Evolutionary conservation across 169 alveolate species (phyloP), one percentile per base, ranked within the genome.

Genomic region (Blepharisma undulans): DNA sequence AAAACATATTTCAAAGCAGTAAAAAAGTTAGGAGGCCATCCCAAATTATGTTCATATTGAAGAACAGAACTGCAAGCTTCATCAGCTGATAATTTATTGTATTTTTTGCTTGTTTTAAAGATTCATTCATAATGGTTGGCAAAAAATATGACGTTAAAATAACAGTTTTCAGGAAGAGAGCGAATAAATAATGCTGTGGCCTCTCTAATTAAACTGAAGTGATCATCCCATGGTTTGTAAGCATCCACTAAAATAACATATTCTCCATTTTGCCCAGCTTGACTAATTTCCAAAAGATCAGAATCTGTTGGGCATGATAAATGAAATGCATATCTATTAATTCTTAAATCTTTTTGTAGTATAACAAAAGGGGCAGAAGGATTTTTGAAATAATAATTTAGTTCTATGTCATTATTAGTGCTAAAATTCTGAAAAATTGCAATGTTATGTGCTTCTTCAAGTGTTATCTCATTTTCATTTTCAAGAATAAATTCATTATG

Each of bases 141-240:
- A 86, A 92, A 92, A 25, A 92, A 86, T 6, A 92, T 82, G 78
- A 92, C 76, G 60, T 92, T 92, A 72, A 92, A 92, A 79, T 34
- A 90, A 10, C 90, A 19, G 12, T 82, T 78, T 85, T 78, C 76
- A 90, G 85, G 90, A 76, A 90, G 92, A 8, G 92, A 82, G 74
- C 84, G 84, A 21, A 92, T 84, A 89, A 92, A 92, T 71, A 92
- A 74, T 7, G 77, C 14, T 6, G 90, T n/a, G 21, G 95, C 89
- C 77, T 92, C 80, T 21, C 60, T 85, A 12, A 90, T 89, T 74
- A 81, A 30, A 2, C 89, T 66, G 16, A 92, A 84, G 33, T 78
- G 21, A 32, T 25, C 32, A 10, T 92, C 95, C 95, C 89, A 89
- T 30, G 93, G 85, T 16, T 93, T 92, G 90, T 92, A 89, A 85